Evolutionary conservation across 2,329 filamentous ascomycete genomes (phyloP).

Genomic region (Trichoderma hamatum): DNA sequence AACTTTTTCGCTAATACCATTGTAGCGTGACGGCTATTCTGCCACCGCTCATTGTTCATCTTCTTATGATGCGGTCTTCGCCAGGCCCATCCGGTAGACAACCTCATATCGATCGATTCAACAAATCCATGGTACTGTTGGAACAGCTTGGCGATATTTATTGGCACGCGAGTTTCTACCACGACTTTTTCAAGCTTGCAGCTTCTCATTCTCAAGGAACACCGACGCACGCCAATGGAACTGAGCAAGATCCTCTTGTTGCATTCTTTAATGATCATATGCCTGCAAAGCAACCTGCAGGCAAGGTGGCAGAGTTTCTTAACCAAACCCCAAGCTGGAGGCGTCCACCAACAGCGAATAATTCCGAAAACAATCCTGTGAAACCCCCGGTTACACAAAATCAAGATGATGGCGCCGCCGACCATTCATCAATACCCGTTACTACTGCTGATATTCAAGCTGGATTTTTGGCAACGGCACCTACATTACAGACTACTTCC

Average conservation of each 20-base stretch:
- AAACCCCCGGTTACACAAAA: background rate
- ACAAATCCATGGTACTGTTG: conserved; percentile 30
- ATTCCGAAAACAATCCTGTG: background rate
- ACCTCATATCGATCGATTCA: conserved; percentile 22
- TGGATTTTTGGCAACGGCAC: background rate
- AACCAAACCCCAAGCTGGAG: background rate
- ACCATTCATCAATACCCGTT: background rate
- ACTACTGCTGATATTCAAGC: background rate
- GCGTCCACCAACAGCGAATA: background rate
- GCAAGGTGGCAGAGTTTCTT: background rate
- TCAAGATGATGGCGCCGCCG: background rate
- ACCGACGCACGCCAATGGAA: background rate
- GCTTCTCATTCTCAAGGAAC: conserved; percentile 9
- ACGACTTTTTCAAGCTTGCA: conserved; percentile 31
- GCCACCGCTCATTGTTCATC: conserved; percentile 30
- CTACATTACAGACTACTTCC: background rate
- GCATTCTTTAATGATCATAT: conserved; percentile 24
- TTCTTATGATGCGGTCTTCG: conserved; percentile 26
- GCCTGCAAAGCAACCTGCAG: background rate
- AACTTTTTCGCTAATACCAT: background rate
- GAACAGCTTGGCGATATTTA: conserved; percentile 30
- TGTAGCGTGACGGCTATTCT: conserved; percentile 30
- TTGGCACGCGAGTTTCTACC: conserved; percentile 33
- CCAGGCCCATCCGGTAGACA: background rate
- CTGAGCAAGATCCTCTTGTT: conserved; percentile 20